phyloP scores from a whole-genome alignment of 257 asterid genomes.

The Lantana camara region DNA sequence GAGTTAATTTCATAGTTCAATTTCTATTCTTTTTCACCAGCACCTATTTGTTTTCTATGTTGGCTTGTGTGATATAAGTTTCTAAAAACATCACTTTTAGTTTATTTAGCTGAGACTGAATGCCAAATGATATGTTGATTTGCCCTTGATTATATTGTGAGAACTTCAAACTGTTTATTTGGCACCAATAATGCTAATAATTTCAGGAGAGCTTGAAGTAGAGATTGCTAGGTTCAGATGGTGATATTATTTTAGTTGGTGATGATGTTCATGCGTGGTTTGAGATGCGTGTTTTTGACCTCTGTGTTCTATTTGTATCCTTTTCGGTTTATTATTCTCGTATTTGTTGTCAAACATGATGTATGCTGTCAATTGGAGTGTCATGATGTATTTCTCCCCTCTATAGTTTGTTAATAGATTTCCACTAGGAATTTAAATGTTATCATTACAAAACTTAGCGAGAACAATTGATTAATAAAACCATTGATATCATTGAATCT shows the following conservation, averaged over 20 bases:
- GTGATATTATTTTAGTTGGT: constrained; percentile 47
- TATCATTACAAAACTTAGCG: too few species aligned
- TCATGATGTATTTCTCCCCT: too few species aligned
- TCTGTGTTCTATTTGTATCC: background rate
- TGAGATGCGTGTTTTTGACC: background rate
- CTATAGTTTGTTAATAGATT: too few species aligned
- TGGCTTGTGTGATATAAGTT: background rate
- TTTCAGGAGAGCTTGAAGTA: constrained; percentile 94
- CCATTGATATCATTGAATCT: too few species aligned
- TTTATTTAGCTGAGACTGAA: background rate
- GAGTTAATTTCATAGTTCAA: background rate
- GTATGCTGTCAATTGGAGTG: background rate
- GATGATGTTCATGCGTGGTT: constrained; percentile 12
- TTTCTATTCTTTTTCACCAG: constrained; percentile 10
- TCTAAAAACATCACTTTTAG: too few species aligned
- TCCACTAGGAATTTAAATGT: too few species aligned
- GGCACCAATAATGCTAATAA: constrained; percentile 16
- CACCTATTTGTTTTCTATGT: constrained; percentile 1
- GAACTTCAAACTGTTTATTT: constrained; percentile 1
- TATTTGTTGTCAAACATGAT: constrained; percentile 9
- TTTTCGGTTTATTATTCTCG: background rate
- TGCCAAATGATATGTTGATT: constrained; percentile 11
- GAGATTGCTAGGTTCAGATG: constrained; percentile 85
- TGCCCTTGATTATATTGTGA: constrained; percentile 16
- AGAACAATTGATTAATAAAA: too few species aligned